Evolutionary conservation across 2,329 filamentous ascomycete genomes (phyloP).

Genomic region (Aspergillus fischeri): DNA sequence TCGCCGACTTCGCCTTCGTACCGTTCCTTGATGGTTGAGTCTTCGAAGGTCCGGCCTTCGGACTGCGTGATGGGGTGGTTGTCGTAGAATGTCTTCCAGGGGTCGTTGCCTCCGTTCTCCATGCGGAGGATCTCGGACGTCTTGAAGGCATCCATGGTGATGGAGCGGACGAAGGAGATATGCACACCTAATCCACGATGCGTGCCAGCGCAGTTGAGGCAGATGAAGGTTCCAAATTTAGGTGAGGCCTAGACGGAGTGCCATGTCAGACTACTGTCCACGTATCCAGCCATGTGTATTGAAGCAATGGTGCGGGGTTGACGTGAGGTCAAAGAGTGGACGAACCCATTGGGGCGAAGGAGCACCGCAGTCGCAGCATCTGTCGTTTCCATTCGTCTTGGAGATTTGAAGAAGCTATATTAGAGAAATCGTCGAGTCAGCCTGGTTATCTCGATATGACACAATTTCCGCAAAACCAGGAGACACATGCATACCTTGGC

Average conservation of each 20-base stretch:
- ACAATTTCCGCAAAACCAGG: neutral
- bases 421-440: conserved; percentile 5
- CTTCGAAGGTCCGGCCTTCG: conserved; percentile 70
- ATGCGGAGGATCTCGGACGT: conserved; percentile 87
- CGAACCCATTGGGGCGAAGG: conserved; percentile 96
- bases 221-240: conserved; percentile 99
- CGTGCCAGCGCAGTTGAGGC: conserved; percentile 88
- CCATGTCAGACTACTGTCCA: neutral
- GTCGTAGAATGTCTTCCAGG: conserved; percentile 85
- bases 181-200: conserved; percentile 94
- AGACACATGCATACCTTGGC: conserved; percentile 65
- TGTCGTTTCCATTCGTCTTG: conserved; percentile 81
- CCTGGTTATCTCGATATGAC: conserved; percentile 4
- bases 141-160: conserved; percentile 99
- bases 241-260: conserved; percentile 59
- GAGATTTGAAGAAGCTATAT: conserved; percentile 83
- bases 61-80: conserved; percentile 62
- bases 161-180: conserved; percentile 95
- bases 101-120: conserved; percentile 84
- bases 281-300: neutral
- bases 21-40: conserved; percentile 82
- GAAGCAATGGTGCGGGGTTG: neutral
- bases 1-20: conserved; percentile 88
- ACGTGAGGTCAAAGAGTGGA: conserved; percentile 4
- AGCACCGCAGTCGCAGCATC: conserved; percentile 92